Percentiles rank a stretch among this genome's conserved stretches.
Evolutionary conservation across 1,284 basidiomycete genomes (phyloP).

Genomic region (Austropuccinia psidii): DNA sequence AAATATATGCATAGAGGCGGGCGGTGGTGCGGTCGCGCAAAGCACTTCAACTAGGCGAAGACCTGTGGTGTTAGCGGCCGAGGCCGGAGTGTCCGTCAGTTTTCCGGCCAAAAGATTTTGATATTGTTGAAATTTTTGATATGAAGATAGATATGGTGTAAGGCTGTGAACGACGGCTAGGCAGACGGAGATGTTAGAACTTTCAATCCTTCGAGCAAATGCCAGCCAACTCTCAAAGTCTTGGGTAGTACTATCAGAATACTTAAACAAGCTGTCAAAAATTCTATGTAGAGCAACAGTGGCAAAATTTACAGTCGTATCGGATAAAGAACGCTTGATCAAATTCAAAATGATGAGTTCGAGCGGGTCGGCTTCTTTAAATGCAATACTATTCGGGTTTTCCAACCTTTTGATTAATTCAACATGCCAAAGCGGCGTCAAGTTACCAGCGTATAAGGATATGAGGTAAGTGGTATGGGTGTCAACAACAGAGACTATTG

Average conservation of each 20-base stretch:
- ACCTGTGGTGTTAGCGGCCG: constrained; percentile 62
- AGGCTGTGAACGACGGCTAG: constrained; percentile 57
- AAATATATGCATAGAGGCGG: constrained; percentile 72
- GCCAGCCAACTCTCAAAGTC: constrained; percentile 71
- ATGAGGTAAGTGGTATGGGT: constrained; percentile 42
- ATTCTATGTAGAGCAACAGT: constrained; percentile 58
- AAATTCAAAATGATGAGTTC: constrained; percentile 38
- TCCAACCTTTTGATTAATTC: constrained; percentile 35
- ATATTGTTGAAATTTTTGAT: constrained; percentile 66
- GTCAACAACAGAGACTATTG: constrained; percentile 55
- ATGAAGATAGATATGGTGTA: constrained; percentile 59
- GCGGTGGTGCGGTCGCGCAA: constrained; percentile 66
- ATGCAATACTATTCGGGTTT: neutral
- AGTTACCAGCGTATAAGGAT: constrained; percentile 2
- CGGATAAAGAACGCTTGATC: constrained; percentile 38
- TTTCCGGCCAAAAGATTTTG: constrained; percentile 81
- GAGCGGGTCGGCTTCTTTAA: constrained; percentile 26
- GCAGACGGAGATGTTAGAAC: constrained; percentile 60
- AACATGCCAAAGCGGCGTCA: constrained; percentile 26
- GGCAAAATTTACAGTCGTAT: constrained; percentile 51
- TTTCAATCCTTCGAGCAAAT: constrained; percentile 63
- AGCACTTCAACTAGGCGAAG: constrained; percentile 63
- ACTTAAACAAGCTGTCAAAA: constrained; percentile 56
- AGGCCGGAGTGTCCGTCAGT: constrained; percentile 61
- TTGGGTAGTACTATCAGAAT: constrained; percentile 55